phyloP scores from a whole-genome alignment of 108 stramenopile species.

The Cyclotella atomus region DNA sequence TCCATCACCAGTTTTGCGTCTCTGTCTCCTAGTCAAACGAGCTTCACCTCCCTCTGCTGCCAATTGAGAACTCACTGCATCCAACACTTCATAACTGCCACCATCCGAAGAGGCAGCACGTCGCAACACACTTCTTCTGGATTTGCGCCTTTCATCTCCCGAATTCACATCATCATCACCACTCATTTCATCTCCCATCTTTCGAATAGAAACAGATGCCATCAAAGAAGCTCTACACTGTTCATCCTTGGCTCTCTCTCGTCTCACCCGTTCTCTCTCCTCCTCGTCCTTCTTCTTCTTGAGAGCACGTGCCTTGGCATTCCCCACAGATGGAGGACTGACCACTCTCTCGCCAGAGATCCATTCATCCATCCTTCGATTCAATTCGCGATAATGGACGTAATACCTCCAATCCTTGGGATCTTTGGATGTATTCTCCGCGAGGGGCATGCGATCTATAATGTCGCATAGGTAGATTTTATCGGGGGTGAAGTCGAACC shows the following conservation, averaged over 20 bases:
- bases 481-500: conserved; percentile 33
- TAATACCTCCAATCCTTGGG: conserved; percentile 83
- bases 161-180: background rate
- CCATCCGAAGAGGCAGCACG: background rate
- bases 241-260: conserved; percentile 19
- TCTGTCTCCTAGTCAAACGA: conserved; percentile 23
- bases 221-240: conserved; percentile 23
- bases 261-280: conserved; percentile 17
- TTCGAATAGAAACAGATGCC: background rate
- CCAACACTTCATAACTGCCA: background rate
- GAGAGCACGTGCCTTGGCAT: conserved; percentile 79
- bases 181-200: background rate
- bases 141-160: background rate
- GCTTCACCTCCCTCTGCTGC: background rate
- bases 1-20: conserved; percentile 21
- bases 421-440: conserved; percentile 12
- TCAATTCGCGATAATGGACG: conserved; percentile 96
- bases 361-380: conserved; percentile 99
- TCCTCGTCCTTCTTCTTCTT: conserved; percentile 60
- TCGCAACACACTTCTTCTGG: background rate
- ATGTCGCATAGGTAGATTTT: conserved; percentile 79
- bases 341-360: conserved; percentile 80
- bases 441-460: conserved; percentile 73
- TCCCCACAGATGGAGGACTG: conserved; percentile 80
- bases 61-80: conserved; percentile 5